These are phyloP conservation scores for Arthrobotrys conoides DNA, from an alignment of 2,329 filamentous ascomycete species.

Conservation along the genomic window DNA sequence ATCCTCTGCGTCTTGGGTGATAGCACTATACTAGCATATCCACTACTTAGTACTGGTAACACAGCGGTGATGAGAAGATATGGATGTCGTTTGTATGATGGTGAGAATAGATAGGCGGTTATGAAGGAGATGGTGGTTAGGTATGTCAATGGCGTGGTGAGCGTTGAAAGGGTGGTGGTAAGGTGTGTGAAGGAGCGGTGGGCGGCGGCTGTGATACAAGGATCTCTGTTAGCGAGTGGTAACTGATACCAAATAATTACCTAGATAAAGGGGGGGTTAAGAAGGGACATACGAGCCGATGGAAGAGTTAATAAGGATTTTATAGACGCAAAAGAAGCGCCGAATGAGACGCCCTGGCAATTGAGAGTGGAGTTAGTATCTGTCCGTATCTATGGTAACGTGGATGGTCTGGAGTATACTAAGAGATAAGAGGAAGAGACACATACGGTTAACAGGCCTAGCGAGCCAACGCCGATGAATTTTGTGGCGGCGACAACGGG, in stretches of 20 bases:
- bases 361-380: not conserved
- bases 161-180: constrained; percentile 7
- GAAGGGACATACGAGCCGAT: constrained; percentile 44
- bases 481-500: constrained; percentile 50
- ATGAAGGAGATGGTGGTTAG: constrained; percentile 40
- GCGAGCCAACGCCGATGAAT: constrained; percentile 58
- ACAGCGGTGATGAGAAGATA: constrained; percentile 42
- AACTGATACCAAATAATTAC: no score
- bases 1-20: constrained; percentile 25
- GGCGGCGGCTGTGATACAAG: constrained; percentile 30
- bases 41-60: constrained; percentile 33
- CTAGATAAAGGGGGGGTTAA: not conserved
- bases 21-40: constrained; percentile 14
- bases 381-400: not conserved
- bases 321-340: constrained; percentile 54
- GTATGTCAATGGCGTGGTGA: constrained; percentile 34
- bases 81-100: constrained; percentile 33
- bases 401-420: not conserved
- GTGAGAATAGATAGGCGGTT: constrained; percentile 43
- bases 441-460: constrained; percentile 52
- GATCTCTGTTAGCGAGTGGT: not conserved
- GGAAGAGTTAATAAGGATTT: constrained; percentile 51
- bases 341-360: constrained; percentile 54
- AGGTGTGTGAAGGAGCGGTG: constrained; percentile 54
- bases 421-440: not conserved